Conservation (phyloP, 2,329 filamentous ascomycete species). For the Orbilia ellipsospora region DNA sequence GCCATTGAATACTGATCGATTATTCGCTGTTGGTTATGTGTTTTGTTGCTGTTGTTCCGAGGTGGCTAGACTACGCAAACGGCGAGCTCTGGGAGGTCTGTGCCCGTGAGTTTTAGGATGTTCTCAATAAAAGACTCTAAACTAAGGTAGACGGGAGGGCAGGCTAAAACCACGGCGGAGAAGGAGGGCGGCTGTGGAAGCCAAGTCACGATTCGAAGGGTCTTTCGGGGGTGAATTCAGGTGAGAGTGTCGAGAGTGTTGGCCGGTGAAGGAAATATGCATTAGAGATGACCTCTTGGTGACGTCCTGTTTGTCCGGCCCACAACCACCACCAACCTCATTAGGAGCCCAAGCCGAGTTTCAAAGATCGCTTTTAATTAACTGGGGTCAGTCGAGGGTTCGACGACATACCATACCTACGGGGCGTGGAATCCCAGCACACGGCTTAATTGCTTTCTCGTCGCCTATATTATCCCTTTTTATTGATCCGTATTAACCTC, state of each 20-base stretch:
- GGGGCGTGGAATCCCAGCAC: constrained; percentile 23
- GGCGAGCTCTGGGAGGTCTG: constrained; percentile 26
- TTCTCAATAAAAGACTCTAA: constrained; percentile 18
- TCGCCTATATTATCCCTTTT: constrained; percentile 28
- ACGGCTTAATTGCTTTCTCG: constrained; percentile 9
- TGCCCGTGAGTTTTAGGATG: constrained; percentile 3
- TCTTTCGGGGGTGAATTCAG: constrained; percentile 5
- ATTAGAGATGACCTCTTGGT: constrained; percentile 10
- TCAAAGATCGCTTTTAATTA: too few species aligned
- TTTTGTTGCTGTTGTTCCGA: not conserved
- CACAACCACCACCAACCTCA: constrained; percentile 17
- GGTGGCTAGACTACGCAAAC: constrained; percentile 23
- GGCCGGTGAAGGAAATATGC: constrained; percentile 10
- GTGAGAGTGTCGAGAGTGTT: constrained; percentile 29
- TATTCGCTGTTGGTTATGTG: constrained; percentile 4
- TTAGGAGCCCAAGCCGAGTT: constrained; percentile 5
- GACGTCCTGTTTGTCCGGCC: constrained; percentile 32
- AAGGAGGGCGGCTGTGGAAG: constrained; percentile 8
- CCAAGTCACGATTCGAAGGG: constrained; percentile 4
- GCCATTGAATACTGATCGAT: constrained; percentile 16
- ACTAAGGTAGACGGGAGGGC: constrained; percentile 3
- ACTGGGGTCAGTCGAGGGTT: constrained; percentile 4
- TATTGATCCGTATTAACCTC: constrained; percentile 42
- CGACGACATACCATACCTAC: constrained; percentile 7
- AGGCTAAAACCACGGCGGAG: not conserved